Base-by-base conservation (phyloP, 108 stramenopile species). In the Discostella pseudostelligera region DNA sequence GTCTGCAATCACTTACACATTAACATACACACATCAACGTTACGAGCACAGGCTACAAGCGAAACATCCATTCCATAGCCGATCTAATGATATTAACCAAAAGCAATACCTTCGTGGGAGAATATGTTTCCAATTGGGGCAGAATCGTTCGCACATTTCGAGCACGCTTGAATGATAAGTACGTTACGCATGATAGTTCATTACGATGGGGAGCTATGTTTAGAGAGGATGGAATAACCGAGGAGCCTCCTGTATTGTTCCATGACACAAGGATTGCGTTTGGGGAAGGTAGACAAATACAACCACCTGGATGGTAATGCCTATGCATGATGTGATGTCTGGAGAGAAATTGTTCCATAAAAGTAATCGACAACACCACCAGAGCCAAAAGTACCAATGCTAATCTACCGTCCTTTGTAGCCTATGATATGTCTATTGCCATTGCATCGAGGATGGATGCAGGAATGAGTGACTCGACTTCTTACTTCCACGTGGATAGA, bases 101-200 rank as follows among this genome's bases (percentile, higher is more conserved):
- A 37, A 47, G 56, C 28, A 39, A 43, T 29, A 68, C 32, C 26
- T 68, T 68, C 39, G 57, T 68, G 36, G 67, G 67, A 7, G 65
- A 67, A 44, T 67, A 40, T 35, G 58, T 48, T 50, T 68, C 67
- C 4, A 68, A 68, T 50, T 68, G 67, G 67, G 67, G 67, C 3
- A 68, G 67, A 35, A 37, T 68, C 12, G 32, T 68, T 8, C 46
- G 67, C 19, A 40, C 37, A 37, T 59, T 68, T 29, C 22, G 67
- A 8, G 58, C 56, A 12, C 32, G 22, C 28, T 26, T 68, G 21
- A 68, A 50, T 32, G 57, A 68, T n/a, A 65, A 26, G 29, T 54
- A 35, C 13, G 53, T 54, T 1, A 35, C 32, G 14, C 53, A 22
- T 29, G 53, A 54, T 29, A 29, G 12, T 28, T 54, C 53, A 54